Percentiles rank a stretch among this genome's conserved stretches.
Conservation (phyloP, 73 alveolate species). For the Uronychia binucleata region DNA sequence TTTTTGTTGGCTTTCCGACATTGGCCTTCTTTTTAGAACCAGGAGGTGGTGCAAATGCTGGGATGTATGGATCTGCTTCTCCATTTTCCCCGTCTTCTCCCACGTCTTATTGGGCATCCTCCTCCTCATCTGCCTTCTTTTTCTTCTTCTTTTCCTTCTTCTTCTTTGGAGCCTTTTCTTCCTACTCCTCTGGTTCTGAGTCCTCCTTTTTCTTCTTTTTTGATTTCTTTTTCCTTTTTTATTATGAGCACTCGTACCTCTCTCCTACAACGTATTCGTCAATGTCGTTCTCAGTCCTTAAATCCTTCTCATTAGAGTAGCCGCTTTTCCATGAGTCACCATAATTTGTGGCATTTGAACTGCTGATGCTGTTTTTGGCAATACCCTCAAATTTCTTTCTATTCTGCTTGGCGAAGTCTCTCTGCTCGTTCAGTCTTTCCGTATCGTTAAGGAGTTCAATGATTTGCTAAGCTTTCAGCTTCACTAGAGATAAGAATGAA, state of each 20-base stretch:
- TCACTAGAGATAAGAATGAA: slow-evolving; percentile 1
- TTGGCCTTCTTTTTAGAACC: too few relatives aligned
- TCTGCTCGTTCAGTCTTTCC: slow-evolving; percentile 48
- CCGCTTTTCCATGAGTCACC: slow-evolving; percentile 27
- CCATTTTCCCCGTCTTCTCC: slow-evolving; percentile 13
- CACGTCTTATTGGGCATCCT: slow-evolving; percentile 26
- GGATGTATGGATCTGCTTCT: too few relatives aligned
- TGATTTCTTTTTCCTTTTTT: background rate
- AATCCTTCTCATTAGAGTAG: slow-evolving; percentile 23
- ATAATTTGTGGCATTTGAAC: slow-evolving; percentile 36
- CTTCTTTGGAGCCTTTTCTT: slow-evolving; percentile 2
- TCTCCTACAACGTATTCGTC: background rate
- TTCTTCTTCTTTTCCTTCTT: slow-evolving; percentile 28
- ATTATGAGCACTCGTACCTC: background rate
- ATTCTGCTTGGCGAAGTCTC: slow-evolving; percentile 68
- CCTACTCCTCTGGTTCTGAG: background rate
- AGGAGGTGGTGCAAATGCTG: too few relatives aligned
- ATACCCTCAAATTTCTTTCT: slow-evolving; percentile 67
- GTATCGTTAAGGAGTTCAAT: slow-evolving; percentile 56
- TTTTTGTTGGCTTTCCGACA: too few relatives aligned
- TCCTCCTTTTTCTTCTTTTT: background rate
- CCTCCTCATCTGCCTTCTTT: too few relatives aligned
- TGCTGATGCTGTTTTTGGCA: background rate
- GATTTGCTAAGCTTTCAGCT: slow-evolving; percentile 39
- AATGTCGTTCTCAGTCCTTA: slow-evolving; percentile 30